A percentile compares a stretch with the other conserved stretches of the same genome.
Conservation (phyloP, 352 stramenopile genomes). For the Globisporangium apiculatum region DNA sequence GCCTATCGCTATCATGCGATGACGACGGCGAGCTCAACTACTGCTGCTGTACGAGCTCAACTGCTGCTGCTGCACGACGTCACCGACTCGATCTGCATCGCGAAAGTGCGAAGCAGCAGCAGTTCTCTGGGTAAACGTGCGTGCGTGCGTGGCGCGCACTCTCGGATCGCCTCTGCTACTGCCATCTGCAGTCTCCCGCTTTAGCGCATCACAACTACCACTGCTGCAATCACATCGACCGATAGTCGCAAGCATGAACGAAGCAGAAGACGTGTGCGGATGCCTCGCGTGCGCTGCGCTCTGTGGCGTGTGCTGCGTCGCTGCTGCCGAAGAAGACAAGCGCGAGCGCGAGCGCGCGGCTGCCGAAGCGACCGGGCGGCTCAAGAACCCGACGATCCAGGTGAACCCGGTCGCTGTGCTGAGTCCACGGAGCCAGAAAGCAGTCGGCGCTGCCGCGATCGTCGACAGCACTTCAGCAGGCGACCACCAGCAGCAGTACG, state of each 20-base stretch:
- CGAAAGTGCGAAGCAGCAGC: no score
- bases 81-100: no score
- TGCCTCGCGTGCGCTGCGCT: conserved; percentile 65
- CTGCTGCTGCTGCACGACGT: no score
- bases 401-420: conserved; percentile 58
- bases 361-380: conserved; percentile 18
- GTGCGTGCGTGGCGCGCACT: no score
- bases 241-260: conserved; percentile 40
- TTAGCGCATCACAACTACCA: no score
- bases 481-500: conserved; percentile 12
- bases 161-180: no score
- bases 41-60: no score
- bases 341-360: conserved; percentile 56
- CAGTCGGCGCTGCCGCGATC: conserved; percentile 16
- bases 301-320: conserved; percentile 70
- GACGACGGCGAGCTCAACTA: no score
- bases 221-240: no score
- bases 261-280: conserved; percentile 68
- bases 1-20: no score
- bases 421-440: conserved; percentile 31
- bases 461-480: conserved; percentile 3
- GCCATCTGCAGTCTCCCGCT: no score
- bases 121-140: no score
- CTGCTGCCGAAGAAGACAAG: conserved; percentile 76
- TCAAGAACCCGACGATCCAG: conserved; percentile 55